Percentiles rank a stretch among this genome's conserved stretches.
phyloP scores from a whole-genome alignment of 2,329 filamentous ascomycete species.

The Nemania sp. region DNA sequence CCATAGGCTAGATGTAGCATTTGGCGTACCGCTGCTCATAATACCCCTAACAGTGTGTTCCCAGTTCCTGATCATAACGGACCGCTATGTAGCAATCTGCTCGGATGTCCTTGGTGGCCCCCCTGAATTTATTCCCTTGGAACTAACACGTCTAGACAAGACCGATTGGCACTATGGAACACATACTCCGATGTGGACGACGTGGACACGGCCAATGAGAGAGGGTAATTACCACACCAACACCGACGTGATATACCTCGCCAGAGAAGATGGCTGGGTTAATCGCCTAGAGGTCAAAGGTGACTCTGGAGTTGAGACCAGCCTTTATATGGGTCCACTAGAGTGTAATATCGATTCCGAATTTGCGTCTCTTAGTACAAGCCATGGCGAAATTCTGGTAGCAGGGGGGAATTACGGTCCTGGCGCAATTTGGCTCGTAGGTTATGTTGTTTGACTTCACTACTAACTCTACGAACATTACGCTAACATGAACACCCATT shows the following conservation, averaged over 20 bases:
- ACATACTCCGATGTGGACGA: slow-evolving; percentile 76
- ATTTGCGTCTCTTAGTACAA: slow-evolving; percentile 79
- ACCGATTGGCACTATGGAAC: slow-evolving; percentile 62
- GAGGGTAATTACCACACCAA: slow-evolving; percentile 69
- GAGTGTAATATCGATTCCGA: slow-evolving; percentile 82
- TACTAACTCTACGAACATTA: neutral
- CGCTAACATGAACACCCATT: slow-evolving; percentile 19
- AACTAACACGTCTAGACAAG: slow-evolving; percentile 55
- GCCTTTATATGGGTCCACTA: slow-evolving; percentile 72
- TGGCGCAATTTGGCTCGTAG: slow-evolving; percentile 80
- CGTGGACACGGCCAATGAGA: slow-evolving; percentile 84
- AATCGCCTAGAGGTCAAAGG: slow-evolving; percentile 77
- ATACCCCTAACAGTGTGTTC: slow-evolving; percentile 78
- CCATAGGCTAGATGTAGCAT: slow-evolving; percentile 62
- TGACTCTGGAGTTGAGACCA: slow-evolving; percentile 65
- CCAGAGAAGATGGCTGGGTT: slow-evolving; percentile 86
- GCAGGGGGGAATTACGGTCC: slow-evolving; percentile 82
- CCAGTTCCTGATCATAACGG: slow-evolving; percentile 76
- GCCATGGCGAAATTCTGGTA: slow-evolving; percentile 80
- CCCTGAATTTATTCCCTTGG: slow-evolving; percentile 61
- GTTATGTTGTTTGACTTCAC: slow-evolving; percentile 43
- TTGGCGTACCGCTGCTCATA: slow-evolving; percentile 74
- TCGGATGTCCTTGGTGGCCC: slow-evolving; percentile 65
- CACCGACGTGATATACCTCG: slow-evolving; percentile 85
- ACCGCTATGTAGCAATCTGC: slow-evolving; percentile 68